A percentile compares a stretch with the other conserved stretches of the same genome.
phyloP scores from a whole-genome alignment of 495 filamentous ascomycete species.

The Xanthoparmelia taractica region DNA sequence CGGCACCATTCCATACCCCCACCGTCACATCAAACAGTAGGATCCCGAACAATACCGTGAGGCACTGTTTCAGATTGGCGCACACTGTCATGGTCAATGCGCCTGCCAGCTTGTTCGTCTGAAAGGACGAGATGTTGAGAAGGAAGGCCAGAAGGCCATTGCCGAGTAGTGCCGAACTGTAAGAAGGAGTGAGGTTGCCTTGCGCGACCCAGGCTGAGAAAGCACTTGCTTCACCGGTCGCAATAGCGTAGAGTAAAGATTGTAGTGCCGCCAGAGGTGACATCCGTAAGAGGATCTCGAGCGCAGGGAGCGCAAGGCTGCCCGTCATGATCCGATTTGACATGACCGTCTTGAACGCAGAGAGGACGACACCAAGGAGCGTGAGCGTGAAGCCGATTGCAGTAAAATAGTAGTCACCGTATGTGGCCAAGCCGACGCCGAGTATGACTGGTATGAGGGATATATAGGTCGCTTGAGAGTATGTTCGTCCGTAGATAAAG shows the following conservation, averaged over 20 bases:
- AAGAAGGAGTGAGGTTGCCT: constrained; percentile 15
- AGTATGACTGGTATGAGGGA: constrained; percentile 49
- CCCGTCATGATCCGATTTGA: constrained; percentile 52
- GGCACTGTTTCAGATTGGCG: constrained; percentile 51
- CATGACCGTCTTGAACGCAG: constrained; percentile 49
- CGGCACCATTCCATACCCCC: constrained; percentile 33
- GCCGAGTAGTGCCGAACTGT: constrained; percentile 30
- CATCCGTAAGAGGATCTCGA: constrained; percentile 50
- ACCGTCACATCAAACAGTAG: constrained; percentile 45
- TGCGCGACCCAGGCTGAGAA: constrained; percentile 14
- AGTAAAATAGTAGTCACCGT: constrained; percentile 53
- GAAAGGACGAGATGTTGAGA: constrained; percentile 49
- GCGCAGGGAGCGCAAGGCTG: constrained; percentile 40
- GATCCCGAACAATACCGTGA: constrained; percentile 49
- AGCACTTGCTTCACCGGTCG: constrained; percentile 37
- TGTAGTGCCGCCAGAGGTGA: constrained; percentile 47
- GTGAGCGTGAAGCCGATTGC: constrained; percentile 45
- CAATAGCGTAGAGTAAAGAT: constrained; percentile 40
- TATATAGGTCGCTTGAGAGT: constrained; percentile 44
- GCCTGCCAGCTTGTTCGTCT: constrained; percentile 49
- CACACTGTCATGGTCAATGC: constrained; percentile 52
- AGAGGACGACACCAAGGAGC: constrained; percentile 45
- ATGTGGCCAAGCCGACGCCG: constrained; percentile 49
- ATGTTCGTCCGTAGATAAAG: constrained; percentile 39
- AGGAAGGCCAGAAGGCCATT: constrained; percentile 48